These are phyloP conservation scores for Bothriochloa decipiens DNA, from an alignment of 176 grass and related monocot species.

Conservation along the genomic window DNA sequence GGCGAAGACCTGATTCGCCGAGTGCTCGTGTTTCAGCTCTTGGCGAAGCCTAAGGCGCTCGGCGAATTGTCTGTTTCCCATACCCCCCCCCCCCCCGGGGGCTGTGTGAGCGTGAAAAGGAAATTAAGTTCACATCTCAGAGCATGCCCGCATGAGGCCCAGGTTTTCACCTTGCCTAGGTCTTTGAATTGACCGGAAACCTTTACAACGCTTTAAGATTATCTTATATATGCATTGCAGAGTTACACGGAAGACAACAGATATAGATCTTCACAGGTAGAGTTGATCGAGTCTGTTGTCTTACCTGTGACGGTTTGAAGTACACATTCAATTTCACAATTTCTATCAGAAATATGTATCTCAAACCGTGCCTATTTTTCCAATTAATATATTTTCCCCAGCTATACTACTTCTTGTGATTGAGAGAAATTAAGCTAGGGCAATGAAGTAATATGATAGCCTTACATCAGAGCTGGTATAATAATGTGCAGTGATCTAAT, in stretches of 20 bases:
- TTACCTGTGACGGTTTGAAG: background rate
- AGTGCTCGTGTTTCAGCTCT: too few relatives aligned
- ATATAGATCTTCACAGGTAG: background rate
- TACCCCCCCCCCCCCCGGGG: too few relatives aligned
- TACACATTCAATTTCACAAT: background rate
- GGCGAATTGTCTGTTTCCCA: too few relatives aligned
- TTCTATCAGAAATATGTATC: background rate
- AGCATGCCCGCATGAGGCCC: too few relatives aligned
- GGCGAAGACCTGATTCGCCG: too few relatives aligned
- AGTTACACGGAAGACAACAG: background rate
- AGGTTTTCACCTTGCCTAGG: too few relatives aligned
- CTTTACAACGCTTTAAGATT: too few relatives aligned
- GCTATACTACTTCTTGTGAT: constrained; percentile 7
- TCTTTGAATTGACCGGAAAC: too few relatives aligned
- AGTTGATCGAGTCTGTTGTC: background rate
- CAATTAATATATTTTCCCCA: background rate
- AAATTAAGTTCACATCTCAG: too few relatives aligned
- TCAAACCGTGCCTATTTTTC: constrained; percentile 14
- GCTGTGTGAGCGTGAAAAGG: too few relatives aligned
- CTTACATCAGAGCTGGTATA: constrained; percentile 26
- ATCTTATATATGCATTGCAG: too few relatives aligned
- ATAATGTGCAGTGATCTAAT: constrained; percentile 17
- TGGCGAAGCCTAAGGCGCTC: too few relatives aligned
- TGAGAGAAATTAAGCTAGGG: background rate
- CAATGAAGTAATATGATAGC: background rate